phyloP scores from a whole-genome alignment of 768 basidiomycete genomes.

The Kockovaella imperatae region DNA sequence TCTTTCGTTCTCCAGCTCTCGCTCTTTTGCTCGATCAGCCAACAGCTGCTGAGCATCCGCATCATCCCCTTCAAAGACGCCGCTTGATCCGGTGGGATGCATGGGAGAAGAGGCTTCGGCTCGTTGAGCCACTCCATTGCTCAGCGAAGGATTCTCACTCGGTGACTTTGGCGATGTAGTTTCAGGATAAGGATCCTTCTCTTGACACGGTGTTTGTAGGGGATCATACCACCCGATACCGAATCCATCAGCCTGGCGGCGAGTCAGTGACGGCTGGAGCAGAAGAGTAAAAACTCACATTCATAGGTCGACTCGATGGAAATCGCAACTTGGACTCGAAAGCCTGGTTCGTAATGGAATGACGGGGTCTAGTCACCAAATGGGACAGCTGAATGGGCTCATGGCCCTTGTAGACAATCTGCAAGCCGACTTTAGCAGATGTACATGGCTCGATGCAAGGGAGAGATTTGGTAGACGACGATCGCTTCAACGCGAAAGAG shows the following conservation, averaged over 20 bases:
- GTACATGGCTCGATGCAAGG: too few relatives aligned
- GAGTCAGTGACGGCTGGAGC: background rate
- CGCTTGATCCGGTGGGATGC: too few relatives aligned
- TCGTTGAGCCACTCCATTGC: too few relatives aligned
- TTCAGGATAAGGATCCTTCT: too few relatives aligned
- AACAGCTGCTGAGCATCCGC: conserved; percentile 11
- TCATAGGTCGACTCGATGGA: conserved; percentile 32
- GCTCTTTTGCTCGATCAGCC: conserved; percentile 21
- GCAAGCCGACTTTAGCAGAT: background rate
- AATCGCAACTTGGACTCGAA: conserved; percentile 81
- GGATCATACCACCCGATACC: conserved; percentile 99
- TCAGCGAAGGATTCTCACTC: too few relatives aligned
- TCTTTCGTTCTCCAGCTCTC: conserved; percentile 36
- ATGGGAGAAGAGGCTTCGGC: too few relatives aligned
- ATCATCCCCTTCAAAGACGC: too few relatives aligned
- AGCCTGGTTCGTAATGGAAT: conserved; percentile 95
- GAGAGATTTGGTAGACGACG: too few relatives aligned
- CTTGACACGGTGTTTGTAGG: too few relatives aligned
- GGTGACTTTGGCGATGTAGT: too few relatives aligned
- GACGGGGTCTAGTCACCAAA: conserved; percentile 86
- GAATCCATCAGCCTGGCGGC: conserved; percentile 62
- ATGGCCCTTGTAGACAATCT: conserved; percentile 88
- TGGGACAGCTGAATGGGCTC: conserved; percentile 85
- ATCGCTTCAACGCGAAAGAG: too few relatives aligned
- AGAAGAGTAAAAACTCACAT: conserved; percentile 16